Conservation (phyloP, 2,329 filamentous ascomycete species). For the Neofusicoccum ribis region DNA sequence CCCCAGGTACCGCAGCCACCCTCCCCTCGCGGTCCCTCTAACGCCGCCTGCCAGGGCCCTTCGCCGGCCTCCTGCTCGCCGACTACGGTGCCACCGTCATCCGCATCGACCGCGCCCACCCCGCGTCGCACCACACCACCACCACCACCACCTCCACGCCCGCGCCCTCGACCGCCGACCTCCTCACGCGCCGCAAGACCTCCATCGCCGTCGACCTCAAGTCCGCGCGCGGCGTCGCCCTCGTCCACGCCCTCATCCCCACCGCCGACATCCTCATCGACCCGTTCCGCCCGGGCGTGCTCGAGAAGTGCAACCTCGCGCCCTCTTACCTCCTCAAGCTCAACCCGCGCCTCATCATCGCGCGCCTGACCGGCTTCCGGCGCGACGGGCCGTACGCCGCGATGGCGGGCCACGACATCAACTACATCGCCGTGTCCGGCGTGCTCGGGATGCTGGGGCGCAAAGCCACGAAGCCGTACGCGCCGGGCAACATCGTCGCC, state of each 20-base stretch:
- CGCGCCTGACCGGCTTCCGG: constrained; percentile 85
- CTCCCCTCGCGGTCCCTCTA: background rate
- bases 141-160: constrained; percentile 33
- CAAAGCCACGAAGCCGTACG: constrained; percentile 66
- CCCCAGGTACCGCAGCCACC: constrained; percentile 48
- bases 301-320: constrained; percentile 79
- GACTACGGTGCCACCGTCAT: constrained; percentile 88
- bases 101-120: constrained; percentile 70
- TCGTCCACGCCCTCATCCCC: constrained; percentile 66
- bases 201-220: constrained; percentile 83
- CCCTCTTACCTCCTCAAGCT: constrained; percentile 65
- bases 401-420: constrained; percentile 96
- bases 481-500: constrained; percentile 80
- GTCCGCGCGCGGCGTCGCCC: constrained; percentile 58
- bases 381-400: constrained; percentile 75
- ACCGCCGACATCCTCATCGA: constrained; percentile 81
- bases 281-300: constrained; percentile 86
- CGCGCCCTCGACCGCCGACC: constrained; percentile 62
- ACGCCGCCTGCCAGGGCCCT: constrained; percentile 63
- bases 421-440: constrained; percentile 88
- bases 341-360: constrained; percentile 78
- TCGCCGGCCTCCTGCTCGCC: constrained; percentile 78
- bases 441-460: constrained; percentile 76
- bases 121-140: constrained; percentile 33
- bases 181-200: constrained; percentile 76